Conservation (phyloP, 2,329 filamentous ascomycete genomes). For the Penicillium digitatum region DNA sequence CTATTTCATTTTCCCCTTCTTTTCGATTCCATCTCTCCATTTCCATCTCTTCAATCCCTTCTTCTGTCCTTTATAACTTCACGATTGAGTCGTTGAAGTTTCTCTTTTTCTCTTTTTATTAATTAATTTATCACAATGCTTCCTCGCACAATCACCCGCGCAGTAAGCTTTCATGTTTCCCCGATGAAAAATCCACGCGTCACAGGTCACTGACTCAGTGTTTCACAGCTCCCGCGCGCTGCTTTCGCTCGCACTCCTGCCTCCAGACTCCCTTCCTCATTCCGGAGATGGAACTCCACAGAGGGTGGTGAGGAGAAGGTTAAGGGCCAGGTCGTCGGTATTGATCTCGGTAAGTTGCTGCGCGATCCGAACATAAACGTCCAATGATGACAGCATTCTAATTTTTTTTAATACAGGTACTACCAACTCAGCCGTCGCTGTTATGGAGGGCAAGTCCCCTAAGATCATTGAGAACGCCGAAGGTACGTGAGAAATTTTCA, state of each 20-base stretch:
- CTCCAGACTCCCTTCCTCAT: slow-evolving; percentile 66
- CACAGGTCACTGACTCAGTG: slow-evolving; percentile 21
- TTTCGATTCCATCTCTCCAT: slow-evolving; percentile 18
- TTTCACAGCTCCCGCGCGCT: slow-evolving; percentile 69
- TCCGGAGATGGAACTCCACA: slow-evolving; percentile 55
- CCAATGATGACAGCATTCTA: slow-evolving; percentile 8
- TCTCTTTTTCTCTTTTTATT: slow-evolving; percentile 34
- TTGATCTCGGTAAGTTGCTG: slow-evolving; percentile 73
- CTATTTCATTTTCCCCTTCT: slow-evolving; percentile 27
- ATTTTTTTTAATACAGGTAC: slow-evolving; percentile 54
- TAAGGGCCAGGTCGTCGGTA: slow-evolving; percentile 93
- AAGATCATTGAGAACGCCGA: slow-evolving; percentile 98
- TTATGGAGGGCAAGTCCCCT: slow-evolving; percentile 95
- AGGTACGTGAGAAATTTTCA: slow-evolving; percentile 53
- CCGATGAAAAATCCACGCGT: slow-evolving; percentile 13
- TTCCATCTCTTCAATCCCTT: slow-evolving; percentile 15
- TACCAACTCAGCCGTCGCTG: slow-evolving; percentile 93
- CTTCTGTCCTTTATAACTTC: slow-evolving; percentile 23
- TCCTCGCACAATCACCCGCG: slow-evolving; percentile 67
- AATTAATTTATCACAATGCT: slow-evolving; percentile 58
- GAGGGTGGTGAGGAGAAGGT: slow-evolving; percentile 70
- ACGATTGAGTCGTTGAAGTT: slow-evolving; percentile 36
- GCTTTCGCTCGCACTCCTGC: slow-evolving; percentile 65
- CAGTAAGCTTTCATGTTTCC: slow-evolving; percentile 54
- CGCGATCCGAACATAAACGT: not conserved